Conservation (phyloP, 2,329 filamentous ascomycete genomes). For the Furcasterigmium furcatum region DNA sequence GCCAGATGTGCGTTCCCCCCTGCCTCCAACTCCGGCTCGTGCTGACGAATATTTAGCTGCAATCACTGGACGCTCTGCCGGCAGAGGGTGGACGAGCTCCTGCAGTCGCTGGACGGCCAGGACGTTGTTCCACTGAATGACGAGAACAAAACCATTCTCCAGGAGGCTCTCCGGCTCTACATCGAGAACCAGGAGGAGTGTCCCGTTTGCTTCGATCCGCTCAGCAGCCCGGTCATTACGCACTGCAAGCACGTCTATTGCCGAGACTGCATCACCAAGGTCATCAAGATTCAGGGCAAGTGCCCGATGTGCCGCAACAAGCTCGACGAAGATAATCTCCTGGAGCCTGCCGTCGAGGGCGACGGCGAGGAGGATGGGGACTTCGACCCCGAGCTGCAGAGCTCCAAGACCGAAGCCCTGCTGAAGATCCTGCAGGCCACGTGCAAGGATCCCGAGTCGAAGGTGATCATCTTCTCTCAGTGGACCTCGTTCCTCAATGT, state of each 20-base stretch:
- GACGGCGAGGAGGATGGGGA: constrained; percentile 41
- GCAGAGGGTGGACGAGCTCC: constrained; percentile 68
- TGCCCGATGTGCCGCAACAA: constrained; percentile 81
- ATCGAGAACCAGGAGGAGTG: constrained; percentile 83
- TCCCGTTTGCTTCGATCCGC: constrained; percentile 71
- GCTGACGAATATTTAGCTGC: too few relatives aligned
- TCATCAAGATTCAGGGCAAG: constrained; percentile 71
- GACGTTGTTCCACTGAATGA: constrained; percentile 66
- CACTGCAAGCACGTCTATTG: constrained; percentile 83
- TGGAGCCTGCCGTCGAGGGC: constrained; percentile 62
- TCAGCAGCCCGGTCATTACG: constrained; percentile 76
- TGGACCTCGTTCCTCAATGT: constrained; percentile 75
- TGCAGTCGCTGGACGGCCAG: constrained; percentile 65
- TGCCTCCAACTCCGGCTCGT: not conserved
- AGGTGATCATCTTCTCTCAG: constrained; percentile 73
- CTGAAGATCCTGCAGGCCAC: constrained; percentile 72
- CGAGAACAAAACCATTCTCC: constrained; percentile 69
- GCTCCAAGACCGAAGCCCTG: constrained; percentile 79
- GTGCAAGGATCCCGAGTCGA: constrained; percentile 59
- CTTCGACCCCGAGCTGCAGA: constrained; percentile 63
- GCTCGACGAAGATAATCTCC: constrained; percentile 55
- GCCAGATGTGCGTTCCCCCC: constrained; percentile 58
- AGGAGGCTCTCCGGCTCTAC: constrained; percentile 70
- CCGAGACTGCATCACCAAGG: constrained; percentile 66
- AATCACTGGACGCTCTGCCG: constrained; percentile 86